Base-by-base conservation (phyloP, 1,284 basidiomycete genomes). In the Ustilago vetiveriae region DNA sequence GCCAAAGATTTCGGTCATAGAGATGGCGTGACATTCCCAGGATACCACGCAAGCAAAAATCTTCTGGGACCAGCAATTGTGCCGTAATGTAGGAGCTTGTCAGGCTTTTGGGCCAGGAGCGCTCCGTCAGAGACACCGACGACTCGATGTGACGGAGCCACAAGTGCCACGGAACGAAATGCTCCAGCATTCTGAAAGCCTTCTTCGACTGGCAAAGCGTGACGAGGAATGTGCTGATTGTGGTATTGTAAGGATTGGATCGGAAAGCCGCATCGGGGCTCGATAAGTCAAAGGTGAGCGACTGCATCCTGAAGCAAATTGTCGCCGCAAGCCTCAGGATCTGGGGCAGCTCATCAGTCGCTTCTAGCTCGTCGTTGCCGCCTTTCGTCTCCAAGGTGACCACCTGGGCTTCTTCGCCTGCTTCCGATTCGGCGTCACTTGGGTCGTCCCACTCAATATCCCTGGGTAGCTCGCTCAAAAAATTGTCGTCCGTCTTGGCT, bases 21-120 rank as follows among this genome's bases (percentile, higher is more conserved):
- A 64, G 43, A 14, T 70, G 67, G 7, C 60, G 60, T 13, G 60
- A 60, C 8, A 70, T 36, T 9, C 67, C 67, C 5, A 60, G 91
- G 88, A 94, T 91, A 4, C 96, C 96, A 27, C 94, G 87, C 62
- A 98, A 83, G 74, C 91, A 92, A 92, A 94, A 97, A 81, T 98
- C 96, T 82, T 98, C 96, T 0, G 91, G 88, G 3, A 98, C 84
- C 0, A 93, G 90, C 13, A 87, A 84, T 51, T 86, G 88, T 8
- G 86, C 74, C 14, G 83, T 80, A 8, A 86, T 79, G 44, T 84
- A 83, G 14, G 64, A 43, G 16, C 23, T 38, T 4, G 53, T 37
- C 9, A 66, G 53, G n/a, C 41, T 33, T 29, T 52, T 65, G n/a
- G 68, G 62, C 62, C 67, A 60, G 26, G 16, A 21, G 19, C 62